Base-by-base conservation (phyloP, 169 alveolate species). In the Cryptosporidium tyzzeri region DNA sequence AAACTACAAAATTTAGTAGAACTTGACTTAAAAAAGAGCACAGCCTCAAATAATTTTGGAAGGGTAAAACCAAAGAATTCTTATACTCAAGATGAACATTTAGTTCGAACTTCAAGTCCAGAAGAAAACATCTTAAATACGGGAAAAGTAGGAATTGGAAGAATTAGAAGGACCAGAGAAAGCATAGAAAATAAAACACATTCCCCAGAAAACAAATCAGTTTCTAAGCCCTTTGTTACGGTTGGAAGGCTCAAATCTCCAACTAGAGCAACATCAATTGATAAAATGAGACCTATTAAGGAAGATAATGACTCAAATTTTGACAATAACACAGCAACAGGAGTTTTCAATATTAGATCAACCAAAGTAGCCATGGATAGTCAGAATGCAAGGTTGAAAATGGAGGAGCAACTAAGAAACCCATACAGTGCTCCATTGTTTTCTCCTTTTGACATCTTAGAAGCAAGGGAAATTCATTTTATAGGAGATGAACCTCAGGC, bases 201-300 rank as follows among this genome's bases (percentile, higher is more conserved):
- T 4, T 59, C 69, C 50, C 39, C 67, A 55, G 67, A 55, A 26
- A 26, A 10, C 1, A 55, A 55, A 26, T 55, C 35, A 8, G 68
- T n/a, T 29, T 16, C 53, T 5, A 73, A 55, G 44, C 86, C 86
- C 18, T 21, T 53, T 21, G 86, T 41, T 3, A 58, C 71, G 3
- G 86, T 73, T 53, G 86, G 86, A 7, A 73, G 86, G 68, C 53
- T 73, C 29, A 53, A 33, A 73, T 35, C 71, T 1, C 86, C 86
- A 55, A 51, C 71, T 10, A 73, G 44, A 73, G 16, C 51, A 55
- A 73, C 86, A 3, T 6, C 53, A 16, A 73, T n/a, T 33, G 86
- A 73, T 35, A 29, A 23, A 59, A 73, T 73, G 86, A 18, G 86
- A 18, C 48, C 70, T 33, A n/a, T 31, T 37, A 39, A 33, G 18